phyloP scores from a whole-genome alignment of 192 early-diverging fungal genomes.

The Backusella morwellensis region DNA sequence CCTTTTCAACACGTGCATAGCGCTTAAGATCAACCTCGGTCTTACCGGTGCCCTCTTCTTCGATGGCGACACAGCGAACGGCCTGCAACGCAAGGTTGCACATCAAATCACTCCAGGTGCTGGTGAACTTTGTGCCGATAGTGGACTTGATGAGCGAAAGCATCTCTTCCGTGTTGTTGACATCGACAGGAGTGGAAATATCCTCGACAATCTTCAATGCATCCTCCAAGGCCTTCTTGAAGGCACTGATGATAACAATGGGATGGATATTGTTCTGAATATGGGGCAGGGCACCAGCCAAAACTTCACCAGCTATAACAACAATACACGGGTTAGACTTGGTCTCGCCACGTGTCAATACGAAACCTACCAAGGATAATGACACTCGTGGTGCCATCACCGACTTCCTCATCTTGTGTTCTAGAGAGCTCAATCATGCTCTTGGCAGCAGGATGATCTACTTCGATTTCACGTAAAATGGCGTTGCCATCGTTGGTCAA shows the following conservation, averaged over 20 bases:
- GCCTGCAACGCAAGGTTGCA: conserved; percentile 94
- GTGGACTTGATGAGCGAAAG: conserved; percentile 86
- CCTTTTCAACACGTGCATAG: conserved; percentile 97
- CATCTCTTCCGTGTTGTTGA: conserved; percentile 86
- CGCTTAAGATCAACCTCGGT: conserved; percentile 97
- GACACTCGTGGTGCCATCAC: conserved; percentile 98
- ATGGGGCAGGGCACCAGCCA: conserved; percentile 87
- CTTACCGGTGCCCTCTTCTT: conserved; percentile 60
- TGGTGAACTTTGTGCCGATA: conserved; percentile 97
- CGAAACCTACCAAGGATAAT: conserved; percentile 85
- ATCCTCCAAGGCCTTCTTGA: conserved; percentile 93
- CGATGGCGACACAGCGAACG: conserved; percentile 83
- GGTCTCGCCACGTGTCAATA: neutral
- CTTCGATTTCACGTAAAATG: conserved; percentile 97
- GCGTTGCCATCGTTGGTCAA: conserved; percentile 99
- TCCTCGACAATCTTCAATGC: conserved; percentile 81
- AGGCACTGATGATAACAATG: conserved; percentile 92
- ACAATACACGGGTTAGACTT: neutral
- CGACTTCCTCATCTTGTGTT: conserved; percentile 99
- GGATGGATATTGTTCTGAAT: conserved; percentile 98
- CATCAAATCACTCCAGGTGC: conserved; percentile 96
- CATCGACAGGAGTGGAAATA: conserved; percentile 84
- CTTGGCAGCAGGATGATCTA: conserved; percentile 99
- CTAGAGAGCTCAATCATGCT: conserved; percentile 98
- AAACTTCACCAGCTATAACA: conserved; percentile 87